Evolutionary conservation across 352 stramenopile species (phyloP), one percentile per base, ranked within the genome.

Genomic region (Pythium sukuiense): DNA sequence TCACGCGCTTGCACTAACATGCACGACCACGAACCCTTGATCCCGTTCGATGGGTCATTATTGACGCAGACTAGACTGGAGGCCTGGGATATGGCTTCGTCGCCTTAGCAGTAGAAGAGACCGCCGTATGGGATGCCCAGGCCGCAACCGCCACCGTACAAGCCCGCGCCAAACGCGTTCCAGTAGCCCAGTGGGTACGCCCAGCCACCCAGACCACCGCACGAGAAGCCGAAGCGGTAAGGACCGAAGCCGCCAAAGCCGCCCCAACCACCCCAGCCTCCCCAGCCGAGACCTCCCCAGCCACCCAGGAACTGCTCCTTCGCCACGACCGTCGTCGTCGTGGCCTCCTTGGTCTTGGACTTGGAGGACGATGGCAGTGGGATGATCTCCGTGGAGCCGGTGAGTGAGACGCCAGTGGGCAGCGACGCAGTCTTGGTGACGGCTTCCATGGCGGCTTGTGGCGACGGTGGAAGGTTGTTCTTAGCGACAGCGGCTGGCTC

Each of bases 121-220:
- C 61, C 56, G 33, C 56, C 53, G n/a, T 13, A 67, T 9, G 61
- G 18, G 52, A 67, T 29, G 24, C 61, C 61, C 30, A 67, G 61
- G 33, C 49, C 61, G 33, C 61, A 67, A 29, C 61, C 52, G 29
- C 61, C 61, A 14, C 53, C 61, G 27, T 55, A 68, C 26, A 68
- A 20, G 9, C 61, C 61, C 0, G 50, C 52, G 6, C 61, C 61
- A 20, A 59, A 76, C 33, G 60, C 37, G 65, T 80, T 80, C 67
- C 73, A 80, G 70, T 76, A 80, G n/a, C 59, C 55, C 43, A 80
- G 29, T 59, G 70, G 70, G 50, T 80, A 80, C 18, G 70, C 73
- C 73, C 73, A 80, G 32, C 73, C 73, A 27, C 46, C 33, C 18
- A 69, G n/a, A 3, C 73, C 73, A n/a, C 62, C 61, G 43, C 54